Base-by-base conservation (phyloP, 495 filamentous ascomycete genomes). In the Hypoxylon fragiforme region DNA sequence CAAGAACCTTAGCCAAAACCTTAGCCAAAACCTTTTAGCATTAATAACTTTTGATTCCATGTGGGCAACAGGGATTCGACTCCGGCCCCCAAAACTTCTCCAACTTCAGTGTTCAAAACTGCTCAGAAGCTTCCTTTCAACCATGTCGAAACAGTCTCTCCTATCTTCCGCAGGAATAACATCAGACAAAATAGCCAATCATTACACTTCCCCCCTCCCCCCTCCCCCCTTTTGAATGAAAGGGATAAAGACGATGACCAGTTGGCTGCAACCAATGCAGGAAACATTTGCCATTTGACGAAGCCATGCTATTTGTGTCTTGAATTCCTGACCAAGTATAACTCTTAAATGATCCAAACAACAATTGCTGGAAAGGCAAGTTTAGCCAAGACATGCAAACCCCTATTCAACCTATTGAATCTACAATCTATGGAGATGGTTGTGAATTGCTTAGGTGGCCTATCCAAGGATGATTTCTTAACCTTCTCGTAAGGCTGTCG, bases 341-440 rank as follows among this genome's bases (percentile, higher is more conserved):
- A n/a, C n/a, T n/a, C n/a, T n/a, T n/a, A n/a, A n/a, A n/a, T n/a
- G n/a, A n/a, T n/a, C n/a, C n/a, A n/a, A n/a, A n/a, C n/a, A n/a
- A n/a, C 45, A 20, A 44, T 46, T 36, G 22, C 21, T 35, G 32
- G n/a, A n/a, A 21, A 24, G 54, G 32, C 40, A 51, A 28, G 14
- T 42, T n/a, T 44, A 16, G 56, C 56, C 47, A 60, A 60, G 56
- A 53, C 31, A 40, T 51, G 49, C 38, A 60, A 44, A 44, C 47
- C 49, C 44, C 38, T 49, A 31, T n/a, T n/a, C 34, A 3, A n/a
- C n/a, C n/a, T n/a, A n/a, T n/a, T n/a, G n/a, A n/a, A n/a, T n/a
- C n/a, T n/a, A n/a, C n/a, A n/a, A n/a, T n/a, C n/a, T 50, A 40
- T 62, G 58, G 58, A 62, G 58, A 51, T 62, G 58, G 58, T 51